Base-by-base conservation (phyloP, 2,329 filamentous ascomycete genomes). In the Pseudofabraea citricarpa region DNA sequence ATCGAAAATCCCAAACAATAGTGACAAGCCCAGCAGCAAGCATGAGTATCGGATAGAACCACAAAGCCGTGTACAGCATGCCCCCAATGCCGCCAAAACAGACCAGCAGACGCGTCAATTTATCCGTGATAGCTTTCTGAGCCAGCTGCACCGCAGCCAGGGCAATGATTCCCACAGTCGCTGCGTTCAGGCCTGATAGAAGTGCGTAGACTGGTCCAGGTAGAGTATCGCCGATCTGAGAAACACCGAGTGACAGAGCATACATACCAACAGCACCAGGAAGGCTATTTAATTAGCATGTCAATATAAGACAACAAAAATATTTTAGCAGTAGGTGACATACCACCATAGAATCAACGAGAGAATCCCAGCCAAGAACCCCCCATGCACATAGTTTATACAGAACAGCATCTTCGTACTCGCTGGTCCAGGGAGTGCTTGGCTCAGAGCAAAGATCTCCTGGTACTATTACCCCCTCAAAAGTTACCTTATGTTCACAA, bases 331-430 rank as follows among this genome's bases (percentile, higher is more conserved):
- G 72, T n/a, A n/a, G n/a, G n/a, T n/a, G n/a, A n/a, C n/a, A n/a
- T n/a, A n/a, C n/a, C n/a, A n/a, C n/a, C n/a, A n/a, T n/a, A n/a
- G n/a, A n/a, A n/a, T n/a, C n/a, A 2, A 83, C 50, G 1, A 85
- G 6, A 0, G 81, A n/a, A n/a, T n/a, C n/a, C n/a, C 83, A 0
- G 73, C 65, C 2, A 75, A 42, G 4, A 83, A 65, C 0, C 83
- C 83, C 9, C 73, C 73, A 47, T 79, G 81, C 8, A 87, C 73
- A 15, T 85, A 61, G 27, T 80, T 77, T 31, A 88, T 78, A 46
- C 77, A 84, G 47, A 85, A 87, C 0, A 78, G 58, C 77, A 88
- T 83, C 57, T 88, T 88, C 2, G 84, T 87, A 49, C 77, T 83
- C 0, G 54, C 83, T 0, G 84, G 85, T 0, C 84, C 84, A 0